These are phyloP conservation scores for Hypoxylon sp. DNA, from an alignment of 2,329 filamentous ascomycete species.

Conservation along the genomic window DNA sequence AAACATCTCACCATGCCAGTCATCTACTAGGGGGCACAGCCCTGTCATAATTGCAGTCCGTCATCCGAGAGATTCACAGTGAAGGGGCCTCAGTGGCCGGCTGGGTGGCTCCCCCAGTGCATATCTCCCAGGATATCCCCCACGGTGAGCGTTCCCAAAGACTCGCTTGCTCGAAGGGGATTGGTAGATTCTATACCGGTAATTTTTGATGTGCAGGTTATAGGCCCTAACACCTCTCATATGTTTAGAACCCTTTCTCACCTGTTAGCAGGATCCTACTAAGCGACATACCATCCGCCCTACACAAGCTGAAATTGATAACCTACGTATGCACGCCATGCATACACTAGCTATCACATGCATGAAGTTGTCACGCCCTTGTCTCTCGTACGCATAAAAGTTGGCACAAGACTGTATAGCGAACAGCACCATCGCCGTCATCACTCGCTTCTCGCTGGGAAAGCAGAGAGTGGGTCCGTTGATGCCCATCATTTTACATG, in stretches of 20 bases:
- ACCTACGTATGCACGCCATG: slow-evolving; percentile 26
- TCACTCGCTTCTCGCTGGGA: slow-evolving; percentile 4
- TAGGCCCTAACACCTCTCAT: slow-evolving; percentile 16
- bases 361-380: slow-evolving; percentile 28
- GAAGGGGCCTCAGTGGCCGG: slow-evolving; percentile 30
- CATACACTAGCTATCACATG: slow-evolving; percentile 37
- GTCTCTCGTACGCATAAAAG: slow-evolving; percentile 8
- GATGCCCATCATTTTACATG: not conserved
- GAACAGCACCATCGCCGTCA: slow-evolving; percentile 18
- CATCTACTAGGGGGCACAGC: slow-evolving; percentile 34
- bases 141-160: slow-evolving; percentile 22
- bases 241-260: slow-evolving; percentile 10
- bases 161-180: slow-evolving; percentile 21
- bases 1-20: slow-evolving; percentile 31
- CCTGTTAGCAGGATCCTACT: slow-evolving; percentile 4
- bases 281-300: too few relatives aligned
- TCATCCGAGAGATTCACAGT: slow-evolving; percentile 25
- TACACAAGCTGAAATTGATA: slow-evolving; percentile 26
- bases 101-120: slow-evolving; percentile 38
- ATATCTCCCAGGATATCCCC: slow-evolving; percentile 34
- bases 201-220: slow-evolving; percentile 15
- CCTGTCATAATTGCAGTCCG: slow-evolving; percentile 32
- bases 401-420: slow-evolving; percentile 20
- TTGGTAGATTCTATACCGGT: slow-evolving; percentile 27
- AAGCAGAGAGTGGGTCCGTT: slow-evolving; percentile 10